Percentiles rank a stretch among this genome's conserved stretches.
phyloP scores from a whole-genome alignment of 768 basidiomycete species.

The Clitopilus passeckerianus region DNA sequence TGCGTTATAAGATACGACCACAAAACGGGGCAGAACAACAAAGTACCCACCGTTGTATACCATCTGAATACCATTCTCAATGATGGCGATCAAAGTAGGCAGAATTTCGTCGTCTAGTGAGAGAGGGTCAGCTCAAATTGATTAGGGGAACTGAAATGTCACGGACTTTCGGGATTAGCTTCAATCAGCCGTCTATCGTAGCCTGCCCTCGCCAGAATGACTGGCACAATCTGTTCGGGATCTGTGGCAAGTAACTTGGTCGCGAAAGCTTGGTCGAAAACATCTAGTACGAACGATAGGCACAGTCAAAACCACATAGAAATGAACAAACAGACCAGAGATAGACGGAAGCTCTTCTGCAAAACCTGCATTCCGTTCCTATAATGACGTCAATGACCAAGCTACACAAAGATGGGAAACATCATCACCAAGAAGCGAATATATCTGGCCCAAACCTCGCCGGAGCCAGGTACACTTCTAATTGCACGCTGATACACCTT shows the following conservation, averaged over 20 bases:
- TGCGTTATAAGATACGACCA: neutral
- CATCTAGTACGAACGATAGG: slow-evolving; percentile 30
- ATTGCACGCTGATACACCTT: slow-evolving; percentile 50
- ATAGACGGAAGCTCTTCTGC: slow-evolving; percentile 23
- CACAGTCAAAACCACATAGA: slow-evolving; percentile 3
- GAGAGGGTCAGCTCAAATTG: neutral
- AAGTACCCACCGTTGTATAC: slow-evolving; percentile 48
- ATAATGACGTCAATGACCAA: neutral
- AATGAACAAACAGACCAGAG: slow-evolving; percentile 15
- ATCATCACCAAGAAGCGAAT: slow-evolving; percentile 60
- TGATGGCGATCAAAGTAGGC: slow-evolving; percentile 44
- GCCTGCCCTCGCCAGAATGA: slow-evolving; percentile 61
- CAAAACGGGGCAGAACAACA: neutral
- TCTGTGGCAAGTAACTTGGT: slow-evolving; percentile 52
- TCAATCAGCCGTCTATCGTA: slow-evolving; percentile 56
- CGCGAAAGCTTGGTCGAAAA: slow-evolving; percentile 52
- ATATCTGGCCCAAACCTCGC: slow-evolving; percentile 76
- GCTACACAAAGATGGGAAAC: neutral
- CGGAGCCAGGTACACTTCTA: slow-evolving; percentile 70
- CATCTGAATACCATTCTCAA: slow-evolving; percentile 61
- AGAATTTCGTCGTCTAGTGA: slow-evolving; percentile 41
- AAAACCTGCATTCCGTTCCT: slow-evolving; percentile 39
- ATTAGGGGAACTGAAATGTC: neutral
- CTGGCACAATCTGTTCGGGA: slow-evolving; percentile 58
- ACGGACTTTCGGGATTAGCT: slow-evolving; percentile 34